Percentiles rank a stretch among this genome's conserved stretches.
Conservation (phyloP, 2,329 filamentous ascomycete species). For the Sporothrix phasma region DNA sequence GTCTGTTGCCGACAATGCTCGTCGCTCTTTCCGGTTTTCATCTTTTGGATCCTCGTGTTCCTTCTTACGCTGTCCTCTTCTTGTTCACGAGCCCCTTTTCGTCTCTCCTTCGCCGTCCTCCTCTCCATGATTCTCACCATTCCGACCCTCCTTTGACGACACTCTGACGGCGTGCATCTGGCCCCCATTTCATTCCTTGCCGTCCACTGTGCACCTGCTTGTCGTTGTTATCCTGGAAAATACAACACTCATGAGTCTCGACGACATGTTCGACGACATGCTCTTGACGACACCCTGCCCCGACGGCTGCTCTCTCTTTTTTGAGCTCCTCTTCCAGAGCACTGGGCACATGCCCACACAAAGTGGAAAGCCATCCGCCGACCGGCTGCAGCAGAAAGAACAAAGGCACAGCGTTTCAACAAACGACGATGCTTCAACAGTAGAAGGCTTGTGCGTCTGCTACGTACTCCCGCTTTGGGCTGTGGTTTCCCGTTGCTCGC, state of each 20-base stretch:
- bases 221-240: background rate
- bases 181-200: background rate
- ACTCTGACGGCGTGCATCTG: background rate
- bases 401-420: background rate
- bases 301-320: too few relatives aligned
- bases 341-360: too few relatives aligned
- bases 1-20: background rate
- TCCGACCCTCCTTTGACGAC: background rate
- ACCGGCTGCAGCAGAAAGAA: background rate
- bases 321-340: too few relatives aligned
- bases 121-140: background rate
- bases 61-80: background rate
- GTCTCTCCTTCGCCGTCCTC: background rate
- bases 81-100: background rate
- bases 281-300: background rate
- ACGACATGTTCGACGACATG: background rate
- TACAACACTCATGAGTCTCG: background rate
- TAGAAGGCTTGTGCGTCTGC: slow-evolving; percentile 1
- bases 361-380: background rate
- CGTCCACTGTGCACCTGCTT: background rate
- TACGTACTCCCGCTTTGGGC: background rate
- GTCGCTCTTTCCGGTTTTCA: background rate
- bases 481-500: background rate
- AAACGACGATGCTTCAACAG: background rate
- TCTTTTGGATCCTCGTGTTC: background rate